phyloP scores from a whole-genome alignment of 2,329 filamentous ascomycete genomes.

The Calonectria pseudoreteaudii region DNA sequence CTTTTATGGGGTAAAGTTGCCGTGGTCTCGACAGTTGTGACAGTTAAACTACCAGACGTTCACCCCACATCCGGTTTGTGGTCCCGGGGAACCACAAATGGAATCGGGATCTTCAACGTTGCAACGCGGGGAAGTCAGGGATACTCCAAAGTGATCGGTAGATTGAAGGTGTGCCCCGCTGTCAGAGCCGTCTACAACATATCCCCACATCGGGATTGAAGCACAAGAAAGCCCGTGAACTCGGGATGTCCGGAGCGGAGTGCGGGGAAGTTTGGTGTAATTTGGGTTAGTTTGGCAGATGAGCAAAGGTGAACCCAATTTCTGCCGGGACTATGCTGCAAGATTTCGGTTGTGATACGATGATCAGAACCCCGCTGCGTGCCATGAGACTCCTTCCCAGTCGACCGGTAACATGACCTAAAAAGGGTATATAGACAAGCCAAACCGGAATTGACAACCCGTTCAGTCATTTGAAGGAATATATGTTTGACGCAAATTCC shows the following conservation, averaged over 20 bases:
- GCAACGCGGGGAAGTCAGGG: not conserved
- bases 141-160: not conserved
- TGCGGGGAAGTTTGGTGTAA: not conserved
- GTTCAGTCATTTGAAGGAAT: too few species aligned
- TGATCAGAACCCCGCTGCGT: too few species aligned
- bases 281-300: not conserved
- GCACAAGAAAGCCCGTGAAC: not conserved
- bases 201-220: not conserved
- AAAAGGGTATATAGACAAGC: too few species aligned
- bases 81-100: not conserved
- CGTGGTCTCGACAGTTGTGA: not conserved
- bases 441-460: too few species aligned
- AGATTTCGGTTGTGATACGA: too few species aligned
- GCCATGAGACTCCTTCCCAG: too few species aligned
- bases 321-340: too few species aligned
- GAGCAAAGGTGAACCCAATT: not conserved
- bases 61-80: not conserved
- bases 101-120: not conserved
- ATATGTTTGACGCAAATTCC: too few species aligned
- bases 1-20: not conserved
- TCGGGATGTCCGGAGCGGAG: not conserved
- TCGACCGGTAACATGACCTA: too few species aligned
- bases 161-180: not conserved
- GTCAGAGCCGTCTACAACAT: not conserved
- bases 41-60: not conserved